Evolutionary conservation across 495 filamentous ascomycete genomes (phyloP), one percentile per base, ranked within the genome.

Genomic region (Barbatosphaeria neglecta): DNA sequence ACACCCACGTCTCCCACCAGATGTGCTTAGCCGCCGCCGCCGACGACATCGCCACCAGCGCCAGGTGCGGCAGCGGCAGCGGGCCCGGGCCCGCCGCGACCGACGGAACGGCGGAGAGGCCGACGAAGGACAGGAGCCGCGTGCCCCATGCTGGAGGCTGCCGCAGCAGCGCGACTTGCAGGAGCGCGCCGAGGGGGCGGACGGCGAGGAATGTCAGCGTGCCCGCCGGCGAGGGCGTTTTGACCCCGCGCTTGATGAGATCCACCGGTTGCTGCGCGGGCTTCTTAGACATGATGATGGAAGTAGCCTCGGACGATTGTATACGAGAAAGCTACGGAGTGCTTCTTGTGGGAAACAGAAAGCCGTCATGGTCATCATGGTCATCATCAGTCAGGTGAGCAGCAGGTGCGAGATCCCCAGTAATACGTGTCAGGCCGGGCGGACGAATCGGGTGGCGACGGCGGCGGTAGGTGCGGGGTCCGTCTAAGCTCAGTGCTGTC

Each of bases 141-240:
- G 51, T 47, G 24, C 64, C 69, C 16, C 60, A 49, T 8, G 51
- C 49, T 6, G 77, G 61, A 5, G 17, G 39, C 22, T 41, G 39
- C 22, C 6, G 8, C n/a, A 41, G 39, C 41, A 82, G 71, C 20
- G 52, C 60, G 50, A 74, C 70, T 58, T 82, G 78, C 25, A 79
- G 58, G 17, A 69, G 67, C 7, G 72, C 59, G 52, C 81, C 76
- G 47, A 69, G 59, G 4, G 65, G 56, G 27, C 77, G 75, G 4
- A 77, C 61, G 31, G 67, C 67, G 46, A 78, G 47, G 62, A 81
- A 82, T 50, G 68, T 52, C 3, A 68, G 54, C 4, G 59, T 73
- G 15, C 75, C 78, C 4, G 64, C 28, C 7, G 65, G 65, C 3
- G 73, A 69, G 22, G 68, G 48, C 7, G 44, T 35, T 35, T 70